Percentiles rank a stretch among this genome's conserved stretches.
These are phyloP conservation scores for Xylaria flabelliformis DNA, from an alignment of 495 filamentous ascomycete genomes.

Conservation along the genomic window DNA sequence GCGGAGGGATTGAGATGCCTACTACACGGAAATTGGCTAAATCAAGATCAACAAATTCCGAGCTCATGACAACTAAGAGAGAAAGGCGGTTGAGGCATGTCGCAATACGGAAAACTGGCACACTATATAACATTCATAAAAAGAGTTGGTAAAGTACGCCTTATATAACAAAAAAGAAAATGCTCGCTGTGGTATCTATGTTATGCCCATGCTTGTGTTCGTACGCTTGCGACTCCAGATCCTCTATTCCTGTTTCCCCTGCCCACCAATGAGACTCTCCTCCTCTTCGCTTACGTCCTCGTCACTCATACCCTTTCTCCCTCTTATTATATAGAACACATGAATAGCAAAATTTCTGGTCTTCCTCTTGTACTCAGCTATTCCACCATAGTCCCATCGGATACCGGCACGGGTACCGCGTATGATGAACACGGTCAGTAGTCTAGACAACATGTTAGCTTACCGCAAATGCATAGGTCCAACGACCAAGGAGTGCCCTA, in stretches of 20 bases:
- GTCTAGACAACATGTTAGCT: neutral
- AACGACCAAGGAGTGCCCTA: neutral
- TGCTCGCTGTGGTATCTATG: constrained; percentile 10
- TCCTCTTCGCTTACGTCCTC: neutral
- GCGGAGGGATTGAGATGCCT: neutral
- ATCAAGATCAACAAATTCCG: too few relatives aligned
- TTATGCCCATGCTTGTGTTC: neutral
- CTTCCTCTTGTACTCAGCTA: constrained; percentile 9
- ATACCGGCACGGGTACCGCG: neutral
- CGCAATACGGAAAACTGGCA: too few relatives aligned
- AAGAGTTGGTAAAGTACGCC: too few relatives aligned
- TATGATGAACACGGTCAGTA: neutral
- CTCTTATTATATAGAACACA: neutral
- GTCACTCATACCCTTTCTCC: neutral
- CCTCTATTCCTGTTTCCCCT: neutral
- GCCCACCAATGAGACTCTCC: constrained; percentile 13
- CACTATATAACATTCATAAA: too few relatives aligned
- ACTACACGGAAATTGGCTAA: neutral
- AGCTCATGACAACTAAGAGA: too few relatives aligned
- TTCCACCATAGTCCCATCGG: constrained; percentile 3
- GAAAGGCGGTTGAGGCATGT: too few relatives aligned
- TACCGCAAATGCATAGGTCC: neutral
- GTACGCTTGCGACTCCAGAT: neutral
- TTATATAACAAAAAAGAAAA: too few relatives aligned
- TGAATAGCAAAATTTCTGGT: neutral